Conservation (phyloP, 257 asterid species). For the Solanum tacnaense region DNA sequence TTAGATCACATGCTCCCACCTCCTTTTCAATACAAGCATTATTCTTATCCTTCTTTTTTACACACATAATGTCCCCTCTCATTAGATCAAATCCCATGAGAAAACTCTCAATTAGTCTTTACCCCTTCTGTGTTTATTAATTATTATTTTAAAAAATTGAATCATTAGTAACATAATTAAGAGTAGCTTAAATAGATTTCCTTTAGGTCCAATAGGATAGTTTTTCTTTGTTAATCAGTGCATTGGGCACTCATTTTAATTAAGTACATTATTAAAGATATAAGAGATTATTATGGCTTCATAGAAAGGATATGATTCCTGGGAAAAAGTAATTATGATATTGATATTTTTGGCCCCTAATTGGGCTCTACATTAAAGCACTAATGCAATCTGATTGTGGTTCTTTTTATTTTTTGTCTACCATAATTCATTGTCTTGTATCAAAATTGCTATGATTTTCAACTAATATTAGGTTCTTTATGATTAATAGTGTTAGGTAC, state of each 20-base stretch:
- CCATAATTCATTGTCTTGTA: constrained; percentile 23
- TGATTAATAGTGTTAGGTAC: background rate
- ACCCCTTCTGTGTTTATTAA: background rate
- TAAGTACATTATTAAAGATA: constrained; percentile 6
- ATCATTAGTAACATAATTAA: constrained; percentile 28
- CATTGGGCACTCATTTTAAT: constrained; percentile 8
- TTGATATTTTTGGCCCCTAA: constrained; percentile 11
- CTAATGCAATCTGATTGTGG: constrained; percentile 12
- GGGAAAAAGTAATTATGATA: constrained; percentile 20
- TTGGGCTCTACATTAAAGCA: constrained; percentile 15
- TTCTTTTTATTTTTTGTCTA: constrained; percentile 22
- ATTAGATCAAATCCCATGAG: constrained; percentile 31
- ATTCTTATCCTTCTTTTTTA: constrained; percentile 33
- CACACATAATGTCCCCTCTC: constrained; percentile 16
- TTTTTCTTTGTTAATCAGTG: constrained; percentile 31
- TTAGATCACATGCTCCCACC: constrained; percentile 58
- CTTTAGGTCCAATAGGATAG: constrained; percentile 7
- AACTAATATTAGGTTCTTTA: background rate
- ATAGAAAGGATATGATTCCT: constrained; percentile 3
- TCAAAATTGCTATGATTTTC: constrained; percentile 15
- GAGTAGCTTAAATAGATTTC: constrained; percentile 7
- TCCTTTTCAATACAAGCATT: constrained; percentile 24
- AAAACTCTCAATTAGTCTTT: background rate
- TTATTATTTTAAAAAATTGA: background rate
- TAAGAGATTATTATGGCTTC: constrained; percentile 11